Base-by-base conservation (phyloP, 345 rosid species). In the Citrus maxima region DNA sequence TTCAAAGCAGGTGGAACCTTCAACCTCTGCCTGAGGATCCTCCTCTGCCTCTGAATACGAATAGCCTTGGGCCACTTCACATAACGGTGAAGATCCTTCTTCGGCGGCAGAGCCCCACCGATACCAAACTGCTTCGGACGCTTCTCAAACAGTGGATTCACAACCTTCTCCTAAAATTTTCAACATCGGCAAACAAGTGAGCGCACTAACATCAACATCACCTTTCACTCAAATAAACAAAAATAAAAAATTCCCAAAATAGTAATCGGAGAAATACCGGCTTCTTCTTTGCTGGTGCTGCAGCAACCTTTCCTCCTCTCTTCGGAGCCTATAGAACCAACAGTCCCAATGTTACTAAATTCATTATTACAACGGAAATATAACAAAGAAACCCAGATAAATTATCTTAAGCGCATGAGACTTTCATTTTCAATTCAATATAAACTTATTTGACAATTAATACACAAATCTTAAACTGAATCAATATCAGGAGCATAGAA, bases 1-100 rank as follows among this genome's bases (percentile, higher is more conserved):
- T 88, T 88, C 79, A 88, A 76, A 38, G 89, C 87, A 40, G 91
- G 91, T 59, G 91, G 89, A 22, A 88, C 91, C 87, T 88, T 88
- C 89, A 88, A 81, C 40, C 91, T 79, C 60, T 86, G 88, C 82
- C 73, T 80, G 27, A 88, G 80, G 55, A 88, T 83, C 82, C 91
- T 88, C 67, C 85, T 85, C 67, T 85, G 84, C 82, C 91, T 88
- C 70, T 88, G 91, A 73, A 88, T 88, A 13, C 84, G 88, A 70
- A 87, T 88, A 59, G 84, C 89, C 80, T 88, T 86, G 24, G 89
- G 91, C 89, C 89, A 86, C 81, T 85, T 88, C 49, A 88, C 89
- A 61, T 85, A 86, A 3, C 89, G 84, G 35, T 82, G 84, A 77
- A 88, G 76, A 68, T 86, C 88, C 81, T 84, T 88, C 78, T 88